Evolutionary conservation across 345 rosid species (phyloP).

Genomic region (Schrenkiella parvula): DNA sequence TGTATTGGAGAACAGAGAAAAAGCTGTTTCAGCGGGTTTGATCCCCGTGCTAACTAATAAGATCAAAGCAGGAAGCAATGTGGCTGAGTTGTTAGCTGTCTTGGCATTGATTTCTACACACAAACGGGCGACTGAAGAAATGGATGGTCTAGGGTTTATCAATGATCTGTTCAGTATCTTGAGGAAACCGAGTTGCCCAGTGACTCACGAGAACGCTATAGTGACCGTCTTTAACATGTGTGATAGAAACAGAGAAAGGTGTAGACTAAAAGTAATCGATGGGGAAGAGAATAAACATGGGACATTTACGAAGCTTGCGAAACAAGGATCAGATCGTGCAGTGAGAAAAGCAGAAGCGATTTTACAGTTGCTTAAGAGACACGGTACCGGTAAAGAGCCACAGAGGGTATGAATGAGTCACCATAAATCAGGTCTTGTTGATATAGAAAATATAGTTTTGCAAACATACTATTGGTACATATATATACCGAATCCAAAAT

Average conservation of each 20-base stretch:
- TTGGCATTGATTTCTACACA: constrained; percentile 44
- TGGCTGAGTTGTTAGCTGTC: constrained; percentile 44
- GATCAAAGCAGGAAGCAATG: constrained; percentile 35
- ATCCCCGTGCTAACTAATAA: constrained; percentile 36
- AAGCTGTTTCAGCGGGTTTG: constrained; percentile 41
- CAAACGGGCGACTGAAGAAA: constrained; percentile 36
- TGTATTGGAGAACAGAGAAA: constrained; percentile 31
- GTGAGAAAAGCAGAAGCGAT: constrained; percentile 51
- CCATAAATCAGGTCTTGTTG: background rate
- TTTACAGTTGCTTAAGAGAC: constrained; percentile 35
- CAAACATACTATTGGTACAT: background rate
- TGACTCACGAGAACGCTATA: constrained; percentile 47
- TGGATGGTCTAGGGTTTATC: constrained; percentile 41
- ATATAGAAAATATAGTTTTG: background rate
- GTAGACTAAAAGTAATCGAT: constrained; percentile 24
- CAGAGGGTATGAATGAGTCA: constrained; percentile 19
- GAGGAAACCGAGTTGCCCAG: constrained; percentile 32
- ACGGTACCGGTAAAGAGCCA: constrained; percentile 16
- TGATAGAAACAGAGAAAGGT: constrained; percentile 23
- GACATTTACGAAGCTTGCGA: constrained; percentile 40
- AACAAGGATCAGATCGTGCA: constrained; percentile 44
- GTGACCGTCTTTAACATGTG: constrained; percentile 43
- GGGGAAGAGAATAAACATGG: constrained; percentile 38
- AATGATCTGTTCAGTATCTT: constrained; percentile 41
- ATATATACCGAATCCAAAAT: constrained; percentile 4